These are phyloP conservation scores for Cyberlindnera petersonii DNA, from an alignment of 805 yeast species.

Conservation along the genomic window DNA sequence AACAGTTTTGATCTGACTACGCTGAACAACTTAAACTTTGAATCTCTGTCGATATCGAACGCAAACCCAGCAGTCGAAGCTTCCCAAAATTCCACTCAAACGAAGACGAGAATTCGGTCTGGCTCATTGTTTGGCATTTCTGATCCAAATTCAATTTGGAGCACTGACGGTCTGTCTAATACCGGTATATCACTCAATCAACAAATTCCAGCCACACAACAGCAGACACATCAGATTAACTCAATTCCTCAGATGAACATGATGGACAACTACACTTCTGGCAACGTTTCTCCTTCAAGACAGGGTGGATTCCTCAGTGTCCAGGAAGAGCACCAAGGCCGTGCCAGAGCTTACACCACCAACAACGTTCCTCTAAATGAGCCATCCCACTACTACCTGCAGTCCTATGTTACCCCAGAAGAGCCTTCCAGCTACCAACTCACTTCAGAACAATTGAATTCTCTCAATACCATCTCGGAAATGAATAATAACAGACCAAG, in stretches of 20 bases:
- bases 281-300: conserved; percentile 21
- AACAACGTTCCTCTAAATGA: conserved; percentile 24
- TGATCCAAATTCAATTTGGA: conserved; percentile 54
- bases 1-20: conserved; percentile 20
- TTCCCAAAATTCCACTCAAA: conserved; percentile 5
- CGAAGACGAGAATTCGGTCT: conserved; percentile 44
- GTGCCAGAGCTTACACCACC: conserved; percentile 28
- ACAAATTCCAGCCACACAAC: conserved; percentile 3
- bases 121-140: conserved; percentile 44
- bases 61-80: conserved; percentile 15
- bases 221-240: too few relatives aligned
- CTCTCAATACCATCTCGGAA: conserved; percentile 12
- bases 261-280: conserved; percentile 11
- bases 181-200: background rate
- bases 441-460: conserved; percentile 15
- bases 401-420: conserved; percentile 6
- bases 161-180: conserved; percentile 21
- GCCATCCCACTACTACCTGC: conserved; percentile 16
- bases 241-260: conserved; percentile 6
- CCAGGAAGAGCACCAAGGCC: conserved; percentile 18
- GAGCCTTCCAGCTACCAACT: conserved; percentile 14
- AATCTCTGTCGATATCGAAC: conserved; percentile 20
- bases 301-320: conserved; percentile 4
- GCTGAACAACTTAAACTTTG: conserved; percentile 22
- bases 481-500: conserved; percentile 32